Evolutionary conservation across 768 basidiomycete species (phyloP).

Genomic region (Podaxis carcinomalis): DNA sequence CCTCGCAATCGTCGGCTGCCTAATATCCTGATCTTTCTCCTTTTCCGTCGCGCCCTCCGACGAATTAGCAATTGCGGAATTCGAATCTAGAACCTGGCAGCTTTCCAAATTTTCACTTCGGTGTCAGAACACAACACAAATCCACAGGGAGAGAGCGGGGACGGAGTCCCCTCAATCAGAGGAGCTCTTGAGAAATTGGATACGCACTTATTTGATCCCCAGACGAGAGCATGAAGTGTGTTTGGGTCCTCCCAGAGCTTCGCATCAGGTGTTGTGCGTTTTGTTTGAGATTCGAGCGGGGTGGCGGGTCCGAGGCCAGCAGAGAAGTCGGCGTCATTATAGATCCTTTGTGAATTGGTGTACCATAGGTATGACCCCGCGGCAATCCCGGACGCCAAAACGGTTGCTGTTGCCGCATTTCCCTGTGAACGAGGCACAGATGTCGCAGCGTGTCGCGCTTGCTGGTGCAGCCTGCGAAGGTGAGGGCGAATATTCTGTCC

Average conservation of each 20-base stretch:
- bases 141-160: background rate
- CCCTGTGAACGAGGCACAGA: conserved; percentile 14
- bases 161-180: background rate
- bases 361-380: conserved; percentile 38
- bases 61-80: conserved; percentile 24
- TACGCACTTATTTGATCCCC: conserved; percentile 73
- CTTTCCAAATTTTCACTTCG: background rate
- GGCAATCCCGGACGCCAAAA: conserved; percentile 25
- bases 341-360: conserved; percentile 24
- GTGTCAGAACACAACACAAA: background rate
- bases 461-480: conserved; percentile 22
- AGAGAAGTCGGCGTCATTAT: conserved; percentile 24
- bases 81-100: conserved; percentile 41
- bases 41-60: background rate
- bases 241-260: conserved; percentile 19
- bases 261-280: conserved; percentile 11
- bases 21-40: conserved; percentile 29
- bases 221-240: conserved; percentile 48
- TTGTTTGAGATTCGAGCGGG: conserved; percentile 11
- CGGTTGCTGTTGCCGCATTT: conserved; percentile 16
- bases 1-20: conserved; percentile 42
- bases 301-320: conserved; percentile 11
- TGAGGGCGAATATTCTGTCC: conserved; percentile 18
- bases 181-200: background rate
- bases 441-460: conserved; percentile 19